Evolutionary conservation across 768 basidiomycete genomes (phyloP), one percentile per base, ranked within the genome.

Genomic region (Pholiota molesta): DNA sequence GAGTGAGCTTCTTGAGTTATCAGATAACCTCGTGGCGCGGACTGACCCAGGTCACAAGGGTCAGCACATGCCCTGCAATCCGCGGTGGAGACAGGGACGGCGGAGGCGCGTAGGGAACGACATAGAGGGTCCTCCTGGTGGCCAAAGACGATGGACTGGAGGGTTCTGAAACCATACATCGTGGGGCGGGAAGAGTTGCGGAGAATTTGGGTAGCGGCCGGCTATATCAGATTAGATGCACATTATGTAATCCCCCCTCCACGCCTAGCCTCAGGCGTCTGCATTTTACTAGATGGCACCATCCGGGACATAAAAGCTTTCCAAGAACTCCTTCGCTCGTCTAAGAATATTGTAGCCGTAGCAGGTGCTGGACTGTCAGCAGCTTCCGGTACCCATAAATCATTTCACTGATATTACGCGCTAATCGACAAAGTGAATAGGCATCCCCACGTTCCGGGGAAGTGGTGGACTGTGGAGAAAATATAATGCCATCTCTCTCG

Each of bases 31-130:
- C 57, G 60, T 61, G 45, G 42, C 56, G 35, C 14, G 7, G 51
- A 54, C 64, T 59, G 44, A 83, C 90, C 90, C 70, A 87, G 81
- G 70, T 91, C 88, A 69, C 92, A 94, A 45, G 91, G 91, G 70
- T 91, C 83, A 17, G 87, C 80, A 71, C 94, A 96, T 28, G 80
- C 81, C 58, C 87, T 82, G 77, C 94, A 95, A 69, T 87, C 86
- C 0, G 82, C 86, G 10, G 79, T 74, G 5, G 88, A 83, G 35
- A 92, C 80, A 7, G 94, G 92, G 29, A 95, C 81, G 35, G 78
- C 73, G 2, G 81, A 83, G 8, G 81, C 80, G 57, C 80, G 77
- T 57, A 96, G 83, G 52, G 84, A 78, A 8, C 79, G 74, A 35
- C 78, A 77, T 17, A 86, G 74, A 37, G 75, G 70, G 61, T 80